Evolutionary conservation across 1,284 basidiomycete genomes (phyloP).

Genomic region (Ganoderma lucidum): DNA sequence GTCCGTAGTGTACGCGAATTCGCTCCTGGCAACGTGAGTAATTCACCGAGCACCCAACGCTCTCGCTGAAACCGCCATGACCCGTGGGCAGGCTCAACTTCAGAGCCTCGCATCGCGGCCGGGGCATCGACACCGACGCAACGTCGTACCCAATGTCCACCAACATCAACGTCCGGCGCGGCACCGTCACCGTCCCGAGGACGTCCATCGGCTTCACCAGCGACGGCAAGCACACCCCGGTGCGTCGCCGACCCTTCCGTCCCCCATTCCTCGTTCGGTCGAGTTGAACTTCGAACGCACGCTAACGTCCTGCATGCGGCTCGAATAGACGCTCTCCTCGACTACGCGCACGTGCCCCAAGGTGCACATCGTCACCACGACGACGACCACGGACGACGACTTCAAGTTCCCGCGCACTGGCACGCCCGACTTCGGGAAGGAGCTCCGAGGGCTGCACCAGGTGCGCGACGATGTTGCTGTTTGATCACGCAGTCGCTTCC

Average conservation of each 20-base stretch:
- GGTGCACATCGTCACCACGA: conserved; percentile 27
- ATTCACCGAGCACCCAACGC: no score
- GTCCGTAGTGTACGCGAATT: conserved; percentile 27
- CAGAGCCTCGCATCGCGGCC: conserved; percentile 18
- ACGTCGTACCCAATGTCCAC: conserved; percentile 6
- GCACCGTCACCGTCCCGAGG: neutral
- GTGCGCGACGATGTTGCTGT: neutral
- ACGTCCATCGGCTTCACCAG: conserved; percentile 7
- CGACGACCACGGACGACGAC: conserved; percentile 17
- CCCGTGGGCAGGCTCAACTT: conserved; percentile 20
- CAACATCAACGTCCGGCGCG: neutral
- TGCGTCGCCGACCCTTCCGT: neutral
- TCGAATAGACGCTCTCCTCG: neutral
- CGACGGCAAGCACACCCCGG: conserved; percentile 6
- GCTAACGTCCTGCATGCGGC: no score
- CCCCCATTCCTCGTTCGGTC: neutral
- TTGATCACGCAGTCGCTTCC: no score
- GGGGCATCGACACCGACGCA: conserved; percentile 20
- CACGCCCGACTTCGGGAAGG: neutral
- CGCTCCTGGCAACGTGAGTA: conserved; percentile 26
- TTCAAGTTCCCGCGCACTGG: conserved; percentile 1
- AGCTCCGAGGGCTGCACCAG: neutral
- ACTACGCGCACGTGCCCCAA: conserved; percentile 10
- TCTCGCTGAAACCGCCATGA: neutral
- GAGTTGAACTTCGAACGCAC: no score